Conservation (phyloP, 1,284 basidiomycete genomes). For the Sparassis latifolia region DNA sequence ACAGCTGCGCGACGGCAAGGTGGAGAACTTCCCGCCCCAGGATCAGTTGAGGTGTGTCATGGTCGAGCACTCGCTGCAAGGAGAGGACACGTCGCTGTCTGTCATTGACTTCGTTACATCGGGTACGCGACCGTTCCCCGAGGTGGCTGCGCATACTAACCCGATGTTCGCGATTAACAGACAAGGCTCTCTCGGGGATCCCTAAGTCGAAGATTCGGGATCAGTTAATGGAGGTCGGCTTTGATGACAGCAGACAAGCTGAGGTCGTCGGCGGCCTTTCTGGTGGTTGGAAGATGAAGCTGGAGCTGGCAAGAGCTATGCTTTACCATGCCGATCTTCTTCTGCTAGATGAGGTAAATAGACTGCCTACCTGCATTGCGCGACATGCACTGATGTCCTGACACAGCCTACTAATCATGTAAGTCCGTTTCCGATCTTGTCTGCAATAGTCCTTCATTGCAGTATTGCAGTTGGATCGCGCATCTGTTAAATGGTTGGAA, state of each 20-base stretch:
- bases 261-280: slow-evolving; percentile 88
- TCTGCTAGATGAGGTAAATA: slow-evolving; percentile 72
- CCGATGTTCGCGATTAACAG: slow-evolving; percentile 25
- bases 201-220: slow-evolving; percentile 66
- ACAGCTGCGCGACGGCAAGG: slow-evolving; percentile 91
- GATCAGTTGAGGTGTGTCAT: slow-evolving; percentile 85
- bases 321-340: slow-evolving; percentile 93
- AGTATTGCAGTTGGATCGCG: slow-evolving; percentile 66
- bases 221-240: slow-evolving; percentile 85
- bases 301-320: slow-evolving; percentile 92
- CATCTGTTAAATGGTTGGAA: slow-evolving; percentile 92
- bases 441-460: slow-evolving; percentile 9
- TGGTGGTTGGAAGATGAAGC: slow-evolving; percentile 99
- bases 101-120: slow-evolving; percentile 87
- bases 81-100: slow-evolving; percentile 77
- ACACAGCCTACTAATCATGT: slow-evolving; percentile 83
- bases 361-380: background rate
- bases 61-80: slow-evolving; percentile 95
- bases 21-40: slow-evolving; percentile 93
- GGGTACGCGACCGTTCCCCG: slow-evolving; percentile 39
- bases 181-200: slow-evolving; percentile 53
- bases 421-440: slow-evolving; percentile 26
- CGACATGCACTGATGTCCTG: slow-evolving; percentile 6
- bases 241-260: slow-evolving; percentile 81
- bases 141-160: background rate